These are phyloP conservation scores for Lepiota venenata DNA, from an alignment of 768 basidiomycete genomes.

Conservation along the genomic window DNA sequence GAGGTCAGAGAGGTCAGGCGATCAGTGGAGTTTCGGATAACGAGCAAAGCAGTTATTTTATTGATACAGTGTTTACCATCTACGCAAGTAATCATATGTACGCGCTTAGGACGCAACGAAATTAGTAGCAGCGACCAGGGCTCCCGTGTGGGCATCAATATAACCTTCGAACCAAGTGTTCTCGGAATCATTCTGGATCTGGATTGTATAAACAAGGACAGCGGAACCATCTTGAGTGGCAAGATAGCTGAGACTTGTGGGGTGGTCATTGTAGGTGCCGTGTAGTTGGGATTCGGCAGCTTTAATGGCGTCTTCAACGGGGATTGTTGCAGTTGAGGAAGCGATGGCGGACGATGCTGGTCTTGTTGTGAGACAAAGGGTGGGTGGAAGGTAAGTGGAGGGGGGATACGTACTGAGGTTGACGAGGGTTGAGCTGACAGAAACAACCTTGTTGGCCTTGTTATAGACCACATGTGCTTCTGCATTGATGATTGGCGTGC, in stretches of 20 bases:
- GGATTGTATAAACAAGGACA: conserved; percentile 35
- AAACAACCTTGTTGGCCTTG: conserved; percentile 22
- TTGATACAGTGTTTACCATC: too few species aligned
- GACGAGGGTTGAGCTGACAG: conserved; percentile 32
- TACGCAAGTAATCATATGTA: too few species aligned
- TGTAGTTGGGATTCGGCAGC: conserved; percentile 1
- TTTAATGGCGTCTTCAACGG: conserved; percentile 5
- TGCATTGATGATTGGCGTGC: conserved; percentile 29
- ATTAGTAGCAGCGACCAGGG: conserved; percentile 46
- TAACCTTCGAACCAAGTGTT: conserved; percentile 54
- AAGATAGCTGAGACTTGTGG: conserved; percentile 32
- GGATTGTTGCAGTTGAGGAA: neutral
- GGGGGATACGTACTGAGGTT: conserved; percentile 23
- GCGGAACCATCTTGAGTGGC: conserved; percentile 32
- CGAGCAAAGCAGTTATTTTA: too few species aligned
- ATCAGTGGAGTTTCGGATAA: too few species aligned
- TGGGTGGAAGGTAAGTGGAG: neutral
- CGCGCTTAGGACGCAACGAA: conserved; percentile 17
- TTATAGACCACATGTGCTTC: conserved; percentile 33
- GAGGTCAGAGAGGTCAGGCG: too few species aligned
- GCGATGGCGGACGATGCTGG: conserved; percentile 2
- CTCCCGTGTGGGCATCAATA: conserved; percentile 49
- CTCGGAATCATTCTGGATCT: conserved; percentile 27
- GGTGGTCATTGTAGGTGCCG: conserved; percentile 1
- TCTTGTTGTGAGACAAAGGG: neutral